Evolutionary conservation across 1,139 yeast genomes (phyloP).

Genomic region (Pneumocystis jirovecii): DNA sequence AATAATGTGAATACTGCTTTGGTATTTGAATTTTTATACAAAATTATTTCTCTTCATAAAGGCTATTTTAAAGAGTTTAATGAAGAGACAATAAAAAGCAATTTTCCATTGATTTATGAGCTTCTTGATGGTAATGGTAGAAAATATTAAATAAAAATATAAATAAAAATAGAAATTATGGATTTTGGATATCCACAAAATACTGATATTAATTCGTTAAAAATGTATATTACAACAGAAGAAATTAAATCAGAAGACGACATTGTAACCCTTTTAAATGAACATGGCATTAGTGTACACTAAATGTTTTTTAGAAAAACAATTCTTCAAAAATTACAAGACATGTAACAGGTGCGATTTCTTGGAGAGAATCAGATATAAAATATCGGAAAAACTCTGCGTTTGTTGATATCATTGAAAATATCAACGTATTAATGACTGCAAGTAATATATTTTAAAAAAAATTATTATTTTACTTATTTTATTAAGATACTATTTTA

Average conservation of each 20-base stretch:
- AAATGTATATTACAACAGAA: slow-evolving; percentile 27
- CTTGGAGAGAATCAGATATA: slow-evolving; percentile 64
- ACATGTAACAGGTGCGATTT: slow-evolving; percentile 31
- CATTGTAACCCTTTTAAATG: not conserved
- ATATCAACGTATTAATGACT: slow-evolving; percentile 48
- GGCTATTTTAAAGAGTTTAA: slow-evolving; percentile 29
- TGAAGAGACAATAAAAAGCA: slow-evolving; percentile 38
- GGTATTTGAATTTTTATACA: slow-evolving; percentile 63
- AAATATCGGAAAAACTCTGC: slow-evolving; percentile 75
- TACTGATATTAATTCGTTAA: slow-evolving; percentile 41
- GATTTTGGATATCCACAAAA: slow-evolving; percentile 75
- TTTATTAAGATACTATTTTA: slow-evolving; percentile 34
- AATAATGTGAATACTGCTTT: slow-evolving; percentile 75
- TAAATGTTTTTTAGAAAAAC: slow-evolving; percentile 4
- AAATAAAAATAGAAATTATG: slow-evolving; percentile 33
- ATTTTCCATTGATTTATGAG: slow-evolving; percentile 59
- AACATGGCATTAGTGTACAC: not conserved
- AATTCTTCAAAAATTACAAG: slow-evolving; percentile 25
- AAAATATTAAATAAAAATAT: not conserved
- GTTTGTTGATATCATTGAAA: slow-evolving; percentile 61
- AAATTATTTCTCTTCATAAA: slow-evolving; percentile 33
- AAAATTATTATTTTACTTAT: not conserved
- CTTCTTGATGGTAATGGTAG: slow-evolving; percentile 35
- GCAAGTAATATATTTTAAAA: slow-evolving; percentile 13
- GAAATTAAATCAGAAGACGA: slow-evolving; percentile 17